Evolutionary conservation across 2,329 filamentous ascomycete genomes (phyloP).

Genomic region (Clarireedia homoeocarpa): DNA sequence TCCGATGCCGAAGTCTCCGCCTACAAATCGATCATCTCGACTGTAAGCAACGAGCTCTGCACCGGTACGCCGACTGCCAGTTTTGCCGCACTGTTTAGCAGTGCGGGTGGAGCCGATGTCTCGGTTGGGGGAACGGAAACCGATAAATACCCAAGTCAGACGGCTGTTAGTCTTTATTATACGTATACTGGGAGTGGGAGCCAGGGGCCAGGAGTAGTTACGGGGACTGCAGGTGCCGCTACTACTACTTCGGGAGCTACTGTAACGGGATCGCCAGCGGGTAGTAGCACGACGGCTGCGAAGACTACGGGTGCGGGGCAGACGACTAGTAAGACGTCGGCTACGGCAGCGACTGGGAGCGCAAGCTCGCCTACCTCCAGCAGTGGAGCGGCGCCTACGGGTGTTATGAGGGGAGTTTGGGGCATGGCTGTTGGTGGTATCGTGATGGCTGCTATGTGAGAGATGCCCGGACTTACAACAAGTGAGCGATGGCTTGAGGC

Average conservation of each 20-base stretch:
- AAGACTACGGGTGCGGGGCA: background rate
- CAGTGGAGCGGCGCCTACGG: conserved; percentile 25
- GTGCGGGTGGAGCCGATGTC: conserved; percentile 21
- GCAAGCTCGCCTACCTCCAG: conserved; percentile 16
- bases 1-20: conserved; percentile 30
- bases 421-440: conserved; percentile 26
- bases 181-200: conserved; percentile 28
- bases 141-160: conserved; percentile 32
- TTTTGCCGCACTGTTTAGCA: conserved; percentile 31
- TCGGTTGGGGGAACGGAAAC: conserved; percentile 27
- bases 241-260: conserved; percentile 17
- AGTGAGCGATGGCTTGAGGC: too few relatives aligned
- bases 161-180: conserved; percentile 37
- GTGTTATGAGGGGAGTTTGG: conserved; percentile 20
- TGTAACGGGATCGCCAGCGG: too few relatives aligned
- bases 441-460: conserved; percentile 17
- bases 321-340: background rate
- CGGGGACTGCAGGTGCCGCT: conserved; percentile 33
- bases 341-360: conserved; percentile 8
- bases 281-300: background rate
- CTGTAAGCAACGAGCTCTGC: conserved; percentile 32
- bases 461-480: too few relatives aligned
- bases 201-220: conserved; percentile 36
- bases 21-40: conserved; percentile 31
- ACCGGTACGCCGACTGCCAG: conserved; percentile 32